Evolutionary conservation across 2,329 filamentous ascomycete genomes (phyloP), one percentile per base, ranked within the genome.

Genomic region (Sordariomycetes sp.): DNA sequence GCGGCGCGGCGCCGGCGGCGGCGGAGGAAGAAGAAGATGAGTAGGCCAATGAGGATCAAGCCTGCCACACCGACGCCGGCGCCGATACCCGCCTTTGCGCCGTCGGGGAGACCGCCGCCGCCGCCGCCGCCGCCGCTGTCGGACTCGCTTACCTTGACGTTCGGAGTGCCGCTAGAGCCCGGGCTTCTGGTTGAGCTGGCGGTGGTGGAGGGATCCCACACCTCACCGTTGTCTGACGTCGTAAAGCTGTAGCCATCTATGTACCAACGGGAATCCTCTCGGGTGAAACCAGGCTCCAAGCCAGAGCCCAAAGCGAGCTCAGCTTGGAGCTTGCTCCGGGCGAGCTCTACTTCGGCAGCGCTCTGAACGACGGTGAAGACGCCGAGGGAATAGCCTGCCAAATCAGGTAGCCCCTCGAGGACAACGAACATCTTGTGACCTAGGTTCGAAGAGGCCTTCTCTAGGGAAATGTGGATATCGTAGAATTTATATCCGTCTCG

Each of bases 11-110:
- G 58, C 32, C 59, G 59, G 39, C 61, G 60, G 56, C 52, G 61
- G 57, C 60, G 61, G 57, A 60, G 60, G 52, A 62, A 56, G 53
- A 60, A 60, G 58, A 60, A 65, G 56, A 57, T 55, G 39, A 28
- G 39, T 35, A 61, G 51, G 42, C 55, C 39, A n/a, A 60, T 53
- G 22, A 71, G n/a, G 39, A 64, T 60, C 10, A 74, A 64, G 22
- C 63, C 72, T 55, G 61, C 72, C 24, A 72, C 63, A 60, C 67
- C 72, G 20, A 65, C 68, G 55, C 70, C 73, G 24, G 68, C 68
- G 56, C 73, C 73, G 42, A 75, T 75, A 57, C 73, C 73, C 51
- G 70, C 70, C 68, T 74, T 73, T 60, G 72, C 73, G 32, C 72
- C 73, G 7, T 67, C 71, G 1, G 69, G 70, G 10, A 75, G 66